Conservation (phyloP, 495 filamentous ascomycete genomes). For the Glarea lozoyensis region DNA sequence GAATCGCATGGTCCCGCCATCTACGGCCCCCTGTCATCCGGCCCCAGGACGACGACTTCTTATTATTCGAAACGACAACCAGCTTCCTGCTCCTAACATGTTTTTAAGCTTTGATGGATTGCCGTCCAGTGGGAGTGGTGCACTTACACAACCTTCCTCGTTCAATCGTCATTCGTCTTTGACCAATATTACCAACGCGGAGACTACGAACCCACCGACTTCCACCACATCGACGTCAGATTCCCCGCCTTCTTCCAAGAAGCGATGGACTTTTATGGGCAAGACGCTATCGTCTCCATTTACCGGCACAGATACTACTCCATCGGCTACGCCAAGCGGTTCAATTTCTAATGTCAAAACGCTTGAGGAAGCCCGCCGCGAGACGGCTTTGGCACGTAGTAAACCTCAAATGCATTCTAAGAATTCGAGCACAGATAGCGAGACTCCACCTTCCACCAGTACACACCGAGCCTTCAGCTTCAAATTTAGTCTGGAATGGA, state of each 20-base stretch:
- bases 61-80: slow-evolving; percentile 77
- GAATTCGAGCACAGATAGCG: slow-evolving; percentile 9
- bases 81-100: slow-evolving; percentile 27
- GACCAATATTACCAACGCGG: slow-evolving; percentile 8
- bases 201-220: slow-evolving; percentile 2
- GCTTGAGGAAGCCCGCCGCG: slow-evolving; percentile 19
- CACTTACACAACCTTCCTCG: slow-evolving; percentile 29
- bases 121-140: slow-evolving; percentile 25
- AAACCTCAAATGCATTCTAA: slow-evolving; percentile 21
- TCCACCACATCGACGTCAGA: slow-evolving; percentile 13
- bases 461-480: slow-evolving; percentile 54
- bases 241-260: slow-evolving; percentile 35
- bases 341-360: slow-evolving; percentile 12
- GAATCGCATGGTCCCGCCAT: slow-evolving; percentile 46
- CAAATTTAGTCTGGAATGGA: slow-evolving; percentile 72
- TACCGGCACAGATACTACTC: slow-evolving; percentile 17
- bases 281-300: slow-evolving; percentile 52
- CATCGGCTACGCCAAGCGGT: slow-evolving; percentile 32
- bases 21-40: slow-evolving; percentile 76
- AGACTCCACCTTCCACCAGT: slow-evolving; percentile 25
- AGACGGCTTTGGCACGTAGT: slow-evolving; percentile 22
- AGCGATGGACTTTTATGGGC: slow-evolving; percentile 60
- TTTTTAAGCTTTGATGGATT: slow-evolving; percentile 61
- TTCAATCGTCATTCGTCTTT: slow-evolving; percentile 31
- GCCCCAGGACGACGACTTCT: slow-evolving; percentile 86